These are phyloP conservation scores for Erysimum cheiranthoides DNA, from an alignment of 345 rosid species.

Conservation along the genomic window DNA sequence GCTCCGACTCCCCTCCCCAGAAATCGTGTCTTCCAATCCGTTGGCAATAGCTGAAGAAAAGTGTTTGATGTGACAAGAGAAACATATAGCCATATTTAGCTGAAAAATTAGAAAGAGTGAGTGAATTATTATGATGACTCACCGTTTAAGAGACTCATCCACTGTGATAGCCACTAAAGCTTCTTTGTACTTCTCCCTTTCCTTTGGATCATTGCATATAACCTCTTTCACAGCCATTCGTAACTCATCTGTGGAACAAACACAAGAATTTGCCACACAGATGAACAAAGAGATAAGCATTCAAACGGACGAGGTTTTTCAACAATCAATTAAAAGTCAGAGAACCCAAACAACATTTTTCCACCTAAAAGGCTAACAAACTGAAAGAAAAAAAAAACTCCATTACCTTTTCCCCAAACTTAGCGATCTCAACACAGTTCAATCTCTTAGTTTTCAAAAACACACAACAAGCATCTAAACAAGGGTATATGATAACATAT, in stretches of 20 bases:
- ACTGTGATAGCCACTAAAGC: constrained; percentile 81
- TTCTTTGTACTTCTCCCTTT: constrained; percentile 70
- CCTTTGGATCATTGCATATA: constrained; percentile 66
- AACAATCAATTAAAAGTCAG: neutral
- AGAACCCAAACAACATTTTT: neutral
- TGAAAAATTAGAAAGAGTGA: neutral
- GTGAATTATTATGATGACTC: constrained; percentile 24
- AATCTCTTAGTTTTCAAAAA: neutral
- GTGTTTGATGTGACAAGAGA: neutral
- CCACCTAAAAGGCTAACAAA: constrained; percentile 4
- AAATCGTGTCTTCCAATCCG: constrained; percentile 73
- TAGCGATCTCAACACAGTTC: neutral
- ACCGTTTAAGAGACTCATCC: constrained; percentile 86
- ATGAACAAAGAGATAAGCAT: neutral
- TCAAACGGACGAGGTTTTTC: neutral
- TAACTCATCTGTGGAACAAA: constrained; percentile 63
- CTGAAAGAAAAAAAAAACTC: neutral
- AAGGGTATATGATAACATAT: neutral
- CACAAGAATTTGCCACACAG: neutral
- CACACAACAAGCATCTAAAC: neutral
- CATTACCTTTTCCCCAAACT: neutral
- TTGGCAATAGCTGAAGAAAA: constrained; percentile 69
- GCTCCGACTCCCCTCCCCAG: constrained; percentile 98
- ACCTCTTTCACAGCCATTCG: constrained; percentile 90
- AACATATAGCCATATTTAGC: neutral